Base-by-base conservation (phyloP, 2,329 filamentous ascomycete genomes). In the Colletotrichum sp. region DNA sequence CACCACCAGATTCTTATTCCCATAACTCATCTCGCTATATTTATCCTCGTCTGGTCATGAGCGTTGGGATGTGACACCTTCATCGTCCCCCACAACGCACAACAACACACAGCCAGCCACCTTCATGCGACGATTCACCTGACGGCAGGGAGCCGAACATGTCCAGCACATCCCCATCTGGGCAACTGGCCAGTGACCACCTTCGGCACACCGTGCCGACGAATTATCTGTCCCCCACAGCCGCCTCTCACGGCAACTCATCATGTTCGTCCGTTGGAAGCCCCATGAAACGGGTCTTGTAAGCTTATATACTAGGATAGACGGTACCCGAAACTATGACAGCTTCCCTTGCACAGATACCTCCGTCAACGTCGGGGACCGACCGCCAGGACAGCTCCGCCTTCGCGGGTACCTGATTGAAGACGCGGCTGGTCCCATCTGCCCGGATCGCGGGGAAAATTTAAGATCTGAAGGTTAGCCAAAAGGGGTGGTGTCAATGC, bases 271-370 rank as follows among this genome's bases (percentile, higher is more conserved):
- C 68, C 68, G 68, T 52, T 70, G 18, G 55, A 59, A 16, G 55
- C 15, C 26, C 57, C 28, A 28, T 70, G 68, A 70, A 70, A 70
- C 68, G 34, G 44, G 9, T 32, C 28, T 9, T 13, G 24, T 64
- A 39, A 70, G 68, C 68, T 70, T 63, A 63, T 69, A 69, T 70
- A 49, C 68, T 70, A 49, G 55, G 68, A 34, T 63, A 52, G 21
- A 26, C 26, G n/a, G 13, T 63, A 62, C n/a, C 68, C 68, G 68
- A 70, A 70, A 63, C 68, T 59, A 52, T 70, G 68, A 70, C 68
- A 63, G 26, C 34, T 63, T 16, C 44, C 44, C 44, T 52, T 26
- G 36, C 57, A 63, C 16, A 63, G 68, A 63, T 52, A 13, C 28
- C 36, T 10, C 24, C 12, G 24, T 63, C 26, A 10, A 10, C 24